phyloP scores from a whole-genome alignment of 148 eudicot genomes.

The Hydrangea macrophylla region DNA sequence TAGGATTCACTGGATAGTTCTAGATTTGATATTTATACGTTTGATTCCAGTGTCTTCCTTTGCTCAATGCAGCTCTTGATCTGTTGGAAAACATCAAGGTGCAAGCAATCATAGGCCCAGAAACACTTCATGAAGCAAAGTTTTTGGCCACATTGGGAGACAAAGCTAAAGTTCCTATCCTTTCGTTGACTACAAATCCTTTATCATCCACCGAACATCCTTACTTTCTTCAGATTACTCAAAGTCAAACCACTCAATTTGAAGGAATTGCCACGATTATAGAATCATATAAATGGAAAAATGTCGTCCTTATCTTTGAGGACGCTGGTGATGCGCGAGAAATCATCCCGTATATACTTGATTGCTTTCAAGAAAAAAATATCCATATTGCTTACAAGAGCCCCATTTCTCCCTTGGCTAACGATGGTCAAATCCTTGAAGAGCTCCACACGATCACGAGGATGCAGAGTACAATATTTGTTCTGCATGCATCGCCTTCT shows the following conservation, averaged over 20 bases:
- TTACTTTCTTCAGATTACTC: not conserved
- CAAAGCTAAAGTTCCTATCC: conserved; percentile 8
- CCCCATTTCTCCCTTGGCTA: not conserved
- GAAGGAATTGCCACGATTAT: not conserved
- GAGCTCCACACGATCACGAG: not conserved
- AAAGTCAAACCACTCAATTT: not conserved
- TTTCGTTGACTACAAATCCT: not conserved
- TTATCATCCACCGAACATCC: not conserved
- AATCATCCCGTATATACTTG: not conserved
- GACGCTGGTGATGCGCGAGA: too few relatives aligned
- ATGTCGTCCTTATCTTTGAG: not conserved
- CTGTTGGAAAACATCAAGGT: conserved; percentile 11
- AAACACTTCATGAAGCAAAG: not conserved
- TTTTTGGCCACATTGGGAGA: not conserved
- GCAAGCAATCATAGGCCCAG: conserved; percentile 9
- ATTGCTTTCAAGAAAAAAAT: not conserved
- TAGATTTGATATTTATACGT: too few relatives aligned
- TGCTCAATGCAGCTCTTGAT: conserved; percentile 5
- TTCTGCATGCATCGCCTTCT: conserved; percentile 13
- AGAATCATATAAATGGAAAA: conserved; percentile 7
- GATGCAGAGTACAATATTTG: conserved; percentile 1
- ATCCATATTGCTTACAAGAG: not conserved
- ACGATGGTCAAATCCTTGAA: conserved; percentile 1
- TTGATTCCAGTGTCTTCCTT: too few relatives aligned
- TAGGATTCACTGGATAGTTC: too few relatives aligned